Evolutionary conservation across 2,329 filamentous ascomycete genomes (phyloP).

Genomic region (Mollisiaceae sp.): DNA sequence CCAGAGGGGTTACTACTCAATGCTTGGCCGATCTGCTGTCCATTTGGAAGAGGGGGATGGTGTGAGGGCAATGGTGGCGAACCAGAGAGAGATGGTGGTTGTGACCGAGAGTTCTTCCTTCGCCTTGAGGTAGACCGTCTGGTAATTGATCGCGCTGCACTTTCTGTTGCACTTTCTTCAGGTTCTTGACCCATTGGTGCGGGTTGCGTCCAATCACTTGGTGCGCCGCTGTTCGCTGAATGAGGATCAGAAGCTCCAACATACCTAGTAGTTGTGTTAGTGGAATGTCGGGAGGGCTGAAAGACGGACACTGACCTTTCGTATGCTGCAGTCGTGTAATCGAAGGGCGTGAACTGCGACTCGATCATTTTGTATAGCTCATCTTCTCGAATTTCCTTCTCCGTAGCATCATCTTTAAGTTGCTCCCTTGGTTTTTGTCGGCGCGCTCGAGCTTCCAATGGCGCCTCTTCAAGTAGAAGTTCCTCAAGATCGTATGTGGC

Average conservation of each 20-base stretch:
- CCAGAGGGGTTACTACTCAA: constrained; percentile 1
- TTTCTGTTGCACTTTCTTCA: constrained; percentile 18
- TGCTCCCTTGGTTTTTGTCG: constrained; percentile 93
- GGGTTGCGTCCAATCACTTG: constrained; percentile 28
- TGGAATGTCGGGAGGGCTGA: neutral
- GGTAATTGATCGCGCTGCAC: constrained; percentile 24
- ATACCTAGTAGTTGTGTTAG: constrained; percentile 39
- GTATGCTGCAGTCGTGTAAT: constrained; percentile 86
- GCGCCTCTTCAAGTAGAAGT: constrained; percentile 89
- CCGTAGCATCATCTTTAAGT: constrained; percentile 91
- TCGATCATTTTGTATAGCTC: constrained; percentile 95
- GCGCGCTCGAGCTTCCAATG: constrained; percentile 87
- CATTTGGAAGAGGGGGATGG: constrained; percentile 32
- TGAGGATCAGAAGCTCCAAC: constrained; percentile 41
- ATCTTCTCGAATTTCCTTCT: constrained; percentile 92
- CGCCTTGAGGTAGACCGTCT: constrained; percentile 29
- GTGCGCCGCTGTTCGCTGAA: constrained; percentile 24
- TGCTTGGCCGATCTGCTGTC: constrained; percentile 19
- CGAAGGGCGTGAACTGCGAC: constrained; percentile 90
- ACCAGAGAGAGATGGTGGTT: constrained; percentile 35
- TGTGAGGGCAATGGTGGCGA: constrained; percentile 36
- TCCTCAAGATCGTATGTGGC: constrained; percentile 98
- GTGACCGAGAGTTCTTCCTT: constrained; percentile 36
- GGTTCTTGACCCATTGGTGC: constrained; percentile 20
- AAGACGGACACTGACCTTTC: constrained; percentile 62